A percentile compares a stretch with the other conserved stretches of the same genome.
Evolutionary conservation across 2,329 filamentous ascomycete species (phyloP).

Genomic region (Diaporthe citrichinensis): DNA sequence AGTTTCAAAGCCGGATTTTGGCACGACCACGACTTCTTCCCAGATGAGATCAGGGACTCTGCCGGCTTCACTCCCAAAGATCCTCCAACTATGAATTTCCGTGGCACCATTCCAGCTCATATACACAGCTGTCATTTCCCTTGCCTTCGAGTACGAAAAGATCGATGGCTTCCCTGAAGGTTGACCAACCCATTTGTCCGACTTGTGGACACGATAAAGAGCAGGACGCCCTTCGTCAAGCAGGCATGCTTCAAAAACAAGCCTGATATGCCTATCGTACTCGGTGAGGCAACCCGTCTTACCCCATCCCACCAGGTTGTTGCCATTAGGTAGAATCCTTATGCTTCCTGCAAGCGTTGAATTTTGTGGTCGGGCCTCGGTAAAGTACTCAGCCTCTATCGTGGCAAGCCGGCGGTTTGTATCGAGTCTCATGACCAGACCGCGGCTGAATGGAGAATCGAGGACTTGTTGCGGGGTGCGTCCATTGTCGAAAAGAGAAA

Average conservation of each 20-base stretch:
- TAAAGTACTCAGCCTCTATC: slow-evolving; percentile 1
- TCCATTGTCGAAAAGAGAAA: slow-evolving; percentile 6
- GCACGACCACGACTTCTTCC: neutral
- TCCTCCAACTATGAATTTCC: neutral
- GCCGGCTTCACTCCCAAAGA: neutral
- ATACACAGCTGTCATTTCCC: neutral
- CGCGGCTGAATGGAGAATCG: neutral
- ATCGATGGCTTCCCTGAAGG: neutral
- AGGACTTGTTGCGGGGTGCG: neutral
- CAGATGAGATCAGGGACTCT: neutral
- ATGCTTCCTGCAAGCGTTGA: neutral
- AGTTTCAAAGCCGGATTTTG: neutral
- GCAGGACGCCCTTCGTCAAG: slow-evolving; percentile 13
- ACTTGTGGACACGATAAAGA: neutral
- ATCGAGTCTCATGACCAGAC: neutral
- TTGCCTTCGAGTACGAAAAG: neutral
- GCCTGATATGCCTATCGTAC: neutral
- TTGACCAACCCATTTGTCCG: neutral
- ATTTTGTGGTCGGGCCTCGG: neutral
- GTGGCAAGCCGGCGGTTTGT: neutral
- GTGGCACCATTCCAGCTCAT: slow-evolving; percentile 26
- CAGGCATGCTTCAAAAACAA: slow-evolving; percentile 3
- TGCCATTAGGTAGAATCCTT: neutral
- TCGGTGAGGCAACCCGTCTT: neutral
- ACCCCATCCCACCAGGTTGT: neutral